Percentiles rank a stretch among this genome's conserved stretches.
Evolutionary conservation across 257 asterid genomes (phyloP).

Genomic region (Mentha longifolia): DNA sequence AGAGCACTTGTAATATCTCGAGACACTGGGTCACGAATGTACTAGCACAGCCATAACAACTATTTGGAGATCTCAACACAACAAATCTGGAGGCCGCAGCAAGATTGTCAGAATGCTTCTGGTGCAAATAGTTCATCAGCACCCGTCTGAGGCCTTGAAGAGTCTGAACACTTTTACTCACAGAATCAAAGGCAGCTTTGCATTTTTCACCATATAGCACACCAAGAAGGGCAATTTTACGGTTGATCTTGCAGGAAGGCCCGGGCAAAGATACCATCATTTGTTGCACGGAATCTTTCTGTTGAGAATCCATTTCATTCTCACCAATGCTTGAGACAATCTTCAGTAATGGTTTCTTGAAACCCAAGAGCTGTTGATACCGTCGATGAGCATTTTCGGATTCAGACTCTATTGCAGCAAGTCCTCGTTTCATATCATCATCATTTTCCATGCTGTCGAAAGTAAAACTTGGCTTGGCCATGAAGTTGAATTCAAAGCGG

Average conservation of each 20-base stretch:
- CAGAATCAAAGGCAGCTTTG: slow-evolving; percentile 99
- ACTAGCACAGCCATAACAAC: slow-evolving; percentile 98
- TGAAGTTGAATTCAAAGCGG: slow-evolving; percentile 95
- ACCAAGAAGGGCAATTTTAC: slow-evolving; percentile 99
- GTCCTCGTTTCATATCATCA: slow-evolving; percentile 97
- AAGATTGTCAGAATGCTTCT: slow-evolving; percentile 76
- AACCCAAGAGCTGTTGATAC: slow-evolving; percentile 98
- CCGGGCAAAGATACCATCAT: slow-evolving; percentile 99
- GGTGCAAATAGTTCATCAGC: slow-evolving; percentile 91
- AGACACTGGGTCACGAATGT: slow-evolving; percentile 94
- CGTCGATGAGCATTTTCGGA: slow-evolving; percentile 98
- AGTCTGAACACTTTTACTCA: slow-evolving; percentile 98
- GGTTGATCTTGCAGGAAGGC: slow-evolving; percentile 98
- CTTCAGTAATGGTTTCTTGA: slow-evolving; percentile 94
- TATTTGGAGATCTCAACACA: slow-evolving; percentile 85
- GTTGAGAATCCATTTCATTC: slow-evolving; percentile 99
- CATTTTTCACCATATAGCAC: slow-evolving; percentile 99
- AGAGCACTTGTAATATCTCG: slow-evolving; percentile 88
- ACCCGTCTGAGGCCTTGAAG: slow-evolving; percentile 98
- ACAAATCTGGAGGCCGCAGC: slow-evolving; percentile 87
- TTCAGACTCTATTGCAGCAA: slow-evolving; percentile 95
- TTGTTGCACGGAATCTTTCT: slow-evolving; percentile 99
- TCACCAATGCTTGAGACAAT: slow-evolving; percentile 98
- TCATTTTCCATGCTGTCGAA: slow-evolving; percentile 99
- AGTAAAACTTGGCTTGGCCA: slow-evolving; percentile 98